Base-by-base conservation (phyloP, 2,329 filamentous ascomycete genomes). In the Microdochium nivale region DNA sequence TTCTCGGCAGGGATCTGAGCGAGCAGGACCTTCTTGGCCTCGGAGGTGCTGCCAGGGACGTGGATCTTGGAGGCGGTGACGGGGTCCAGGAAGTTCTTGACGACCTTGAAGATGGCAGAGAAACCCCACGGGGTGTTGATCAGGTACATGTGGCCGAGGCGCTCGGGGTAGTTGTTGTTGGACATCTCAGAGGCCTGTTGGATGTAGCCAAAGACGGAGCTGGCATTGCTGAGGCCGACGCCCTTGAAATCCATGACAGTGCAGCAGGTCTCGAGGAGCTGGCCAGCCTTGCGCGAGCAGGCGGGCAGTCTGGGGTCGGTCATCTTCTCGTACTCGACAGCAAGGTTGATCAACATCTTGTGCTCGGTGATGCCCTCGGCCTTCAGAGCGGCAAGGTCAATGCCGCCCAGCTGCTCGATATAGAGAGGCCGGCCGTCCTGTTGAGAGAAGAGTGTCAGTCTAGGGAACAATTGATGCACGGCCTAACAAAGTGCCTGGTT, bases 51-150 rank as follows among this genome's bases (percentile, higher is more conserved):
- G 58, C 91, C 90, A 37, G 97, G 79, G 52, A 99, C 85, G 72
- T 95, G 84, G 66, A 99, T 99, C 83, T 99, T 99, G 67, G 86
- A 79, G 55, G 95, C 91, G 48, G 94, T 99, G 64, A 99, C 90
- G 49, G 94, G 94, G 73, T 99, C 94, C 63, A 99, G 80, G 83
- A 94, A 97, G 59, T 84, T 84, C 80, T 95, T 96, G 71, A 97
- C 81, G 53, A 95, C 79, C 66, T 74, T 79, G 80, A 94, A 99
- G 56, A 90, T 87, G 60, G 80, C 80, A 55, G 86, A 86, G 79
- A 97, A 97, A 25, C 91, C 91, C 91, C 91, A 97, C 21, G 90
- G 90, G 2, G 92, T 89, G 73, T 99, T 99, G 83, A 99, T 96
- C 62, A 99, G 76, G 79, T 96, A 99, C 67, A 99, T 80, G 73